These are phyloP conservation scores for Achaetomium macrosporum DNA, from an alignment of 2,329 filamentous ascomycete species.

Conservation along the genomic window DNA sequence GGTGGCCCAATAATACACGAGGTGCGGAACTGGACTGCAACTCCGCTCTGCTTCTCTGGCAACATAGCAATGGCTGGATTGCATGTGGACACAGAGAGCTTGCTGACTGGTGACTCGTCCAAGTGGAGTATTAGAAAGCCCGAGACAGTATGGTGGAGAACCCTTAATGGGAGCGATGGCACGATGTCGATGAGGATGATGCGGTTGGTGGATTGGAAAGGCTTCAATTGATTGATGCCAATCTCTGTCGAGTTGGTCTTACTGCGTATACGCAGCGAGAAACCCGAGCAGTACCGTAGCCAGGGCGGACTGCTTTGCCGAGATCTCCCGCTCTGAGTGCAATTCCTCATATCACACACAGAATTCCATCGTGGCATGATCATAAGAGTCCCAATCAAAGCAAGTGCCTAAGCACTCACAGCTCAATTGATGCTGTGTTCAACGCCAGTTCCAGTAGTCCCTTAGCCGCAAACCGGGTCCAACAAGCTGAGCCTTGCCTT, in stretches of 20 bases:
- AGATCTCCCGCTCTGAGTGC: background rate
- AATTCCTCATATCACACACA: constrained; percentile 11
- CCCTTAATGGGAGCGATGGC: constrained; percentile 1
- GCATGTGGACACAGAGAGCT: constrained; percentile 6
- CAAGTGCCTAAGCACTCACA: constrained; percentile 2
- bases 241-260: constrained; percentile 8
- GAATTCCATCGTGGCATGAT: constrained; percentile 12
- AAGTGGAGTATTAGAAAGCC: background rate
- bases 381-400: constrained; percentile 12
- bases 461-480: constrained; percentile 5
- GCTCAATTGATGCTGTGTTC: constrained; percentile 7
- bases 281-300: background rate
- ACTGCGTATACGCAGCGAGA: background rate
- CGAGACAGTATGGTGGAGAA: constrained; percentile 5
- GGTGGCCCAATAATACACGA: constrained; percentile 10
- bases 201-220: constrained; percentile 15
- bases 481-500: constrained; percentile 15
- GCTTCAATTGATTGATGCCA: constrained; percentile 17
- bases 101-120: constrained; percentile 5
- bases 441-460: constrained; percentile 9
- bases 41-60: constrained; percentile 13
- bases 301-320: background rate
- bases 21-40: background rate
- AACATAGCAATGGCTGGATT: constrained; percentile 8
- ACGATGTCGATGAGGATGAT: background rate